Conservation (phyloP, 2,329 filamentous ascomycete species). For the Beauveria sp. region DNA sequence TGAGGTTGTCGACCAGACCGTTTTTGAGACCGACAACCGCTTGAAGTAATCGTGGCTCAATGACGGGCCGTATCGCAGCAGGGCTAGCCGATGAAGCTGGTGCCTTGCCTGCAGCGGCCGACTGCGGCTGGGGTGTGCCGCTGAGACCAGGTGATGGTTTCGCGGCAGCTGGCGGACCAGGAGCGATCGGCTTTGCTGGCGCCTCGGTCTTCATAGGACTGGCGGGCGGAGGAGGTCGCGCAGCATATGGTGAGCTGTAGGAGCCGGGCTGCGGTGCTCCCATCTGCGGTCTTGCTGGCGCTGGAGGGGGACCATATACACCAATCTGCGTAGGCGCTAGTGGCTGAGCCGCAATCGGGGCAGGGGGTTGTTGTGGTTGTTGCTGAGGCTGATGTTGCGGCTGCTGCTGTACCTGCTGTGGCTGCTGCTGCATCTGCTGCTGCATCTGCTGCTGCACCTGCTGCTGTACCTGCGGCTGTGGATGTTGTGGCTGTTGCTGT, state of each 20-base stretch:
- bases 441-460: neutral
- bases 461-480: constrained; percentile 17
- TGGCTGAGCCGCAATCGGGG: constrained; percentile 15
- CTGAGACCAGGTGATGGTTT: constrained; percentile 2
- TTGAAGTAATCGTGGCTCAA: constrained; percentile 35
- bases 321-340: constrained; percentile 22
- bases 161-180: neutral
- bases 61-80: constrained; percentile 27
- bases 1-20: constrained; percentile 38
- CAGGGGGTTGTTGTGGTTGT: constrained; percentile 20
- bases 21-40: constrained; percentile 40
- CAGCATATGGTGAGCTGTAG: constrained; percentile 32
- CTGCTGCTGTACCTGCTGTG: constrained; percentile 16
- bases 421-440: neutral
- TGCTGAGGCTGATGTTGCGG: neutral
- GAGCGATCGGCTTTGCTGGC: constrained; percentile 12
- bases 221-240: constrained; percentile 21
- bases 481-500: constrained; percentile 19
- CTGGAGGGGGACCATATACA: constrained; percentile 28
- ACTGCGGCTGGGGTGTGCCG: constrained; percentile 13
- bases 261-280: constrained; percentile 24
- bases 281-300: constrained; percentile 26
- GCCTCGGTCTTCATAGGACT: constrained; percentile 2
- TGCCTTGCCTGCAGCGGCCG: constrained; percentile 17
- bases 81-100: constrained; percentile 20